Evolutionary conservation across 2,329 filamentous ascomycete species (phyloP).

Genomic region (Ophiocordyceps unilateralis): DNA sequence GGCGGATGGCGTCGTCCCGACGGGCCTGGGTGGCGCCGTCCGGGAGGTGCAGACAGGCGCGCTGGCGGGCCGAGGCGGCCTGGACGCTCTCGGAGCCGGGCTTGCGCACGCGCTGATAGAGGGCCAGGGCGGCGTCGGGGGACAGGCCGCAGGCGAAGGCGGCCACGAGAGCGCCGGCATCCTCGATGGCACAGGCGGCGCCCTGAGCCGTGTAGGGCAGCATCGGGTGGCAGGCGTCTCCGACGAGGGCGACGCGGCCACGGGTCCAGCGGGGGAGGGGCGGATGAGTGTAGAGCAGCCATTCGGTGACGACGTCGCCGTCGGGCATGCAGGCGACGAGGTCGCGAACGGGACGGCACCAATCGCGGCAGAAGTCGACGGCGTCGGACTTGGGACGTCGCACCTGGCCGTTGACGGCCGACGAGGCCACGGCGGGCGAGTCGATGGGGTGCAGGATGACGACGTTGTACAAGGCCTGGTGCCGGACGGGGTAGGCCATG

Average conservation of each 20-base stretch:
- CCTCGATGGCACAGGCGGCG: slow-evolving; percentile 51
- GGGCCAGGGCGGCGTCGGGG: slow-evolving; percentile 1
- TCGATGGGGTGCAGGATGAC: slow-evolving; percentile 39
- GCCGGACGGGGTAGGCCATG: slow-evolving; percentile 48
- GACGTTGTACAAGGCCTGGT: slow-evolving; percentile 49
- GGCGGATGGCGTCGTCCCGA: slow-evolving; percentile 6
- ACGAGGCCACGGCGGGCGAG: background rate
- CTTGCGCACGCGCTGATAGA: slow-evolving; percentile 1
- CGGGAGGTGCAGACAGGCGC: slow-evolving; percentile 5
- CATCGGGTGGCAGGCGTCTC: slow-evolving; percentile 51
- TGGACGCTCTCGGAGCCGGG: slow-evolving; percentile 5
- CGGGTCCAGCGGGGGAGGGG: slow-evolving; percentile 45
- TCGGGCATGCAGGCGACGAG: slow-evolving; percentile 46
- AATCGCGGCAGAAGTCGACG: slow-evolving; percentile 40
- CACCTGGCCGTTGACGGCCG: slow-evolving; percentile 23
- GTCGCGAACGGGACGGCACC: slow-evolving; percentile 40
- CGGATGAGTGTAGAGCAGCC: slow-evolving; percentile 44
- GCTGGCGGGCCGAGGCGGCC: slow-evolving; percentile 5
- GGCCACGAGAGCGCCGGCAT: slow-evolving; percentile 38
- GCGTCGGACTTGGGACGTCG: slow-evolving; percentile 21
- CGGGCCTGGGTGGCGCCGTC: slow-evolving; percentile 5
- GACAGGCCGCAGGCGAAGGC: slow-evolving; percentile 9
- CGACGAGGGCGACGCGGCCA: slow-evolving; percentile 36
- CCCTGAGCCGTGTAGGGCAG: slow-evolving; percentile 51
- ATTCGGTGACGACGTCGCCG: slow-evolving; percentile 49